Evolutionary conservation across 1,284 basidiomycete species (phyloP).

Genomic region (Cutaneotrichosporon sp.): DNA sequence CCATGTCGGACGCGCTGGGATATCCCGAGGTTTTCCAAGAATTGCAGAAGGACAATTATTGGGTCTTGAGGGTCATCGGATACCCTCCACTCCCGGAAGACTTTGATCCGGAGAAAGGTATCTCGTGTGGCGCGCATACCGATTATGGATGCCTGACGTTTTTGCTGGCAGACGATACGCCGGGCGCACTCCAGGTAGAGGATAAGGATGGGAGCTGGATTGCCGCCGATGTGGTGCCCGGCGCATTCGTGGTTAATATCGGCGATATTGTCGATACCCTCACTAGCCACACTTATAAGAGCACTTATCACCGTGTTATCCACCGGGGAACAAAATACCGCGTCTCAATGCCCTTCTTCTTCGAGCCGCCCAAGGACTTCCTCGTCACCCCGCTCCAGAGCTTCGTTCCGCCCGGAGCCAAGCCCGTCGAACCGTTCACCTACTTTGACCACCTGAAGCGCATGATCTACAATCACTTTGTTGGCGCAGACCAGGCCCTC

Average conservation of each 20-base stretch:
- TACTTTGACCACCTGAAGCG: conserved; percentile 10
- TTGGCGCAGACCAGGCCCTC: neutral
- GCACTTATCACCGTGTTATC: conserved; percentile 40
- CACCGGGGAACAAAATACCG: conserved; percentile 34
- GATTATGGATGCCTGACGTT: conserved; percentile 90
- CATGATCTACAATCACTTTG: conserved; percentile 10
- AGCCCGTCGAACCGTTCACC: conserved; percentile 3
- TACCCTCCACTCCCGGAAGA: conserved; percentile 76
- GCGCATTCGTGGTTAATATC: conserved; percentile 69
- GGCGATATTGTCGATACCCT: conserved; percentile 58
- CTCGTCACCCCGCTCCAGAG: conserved; percentile 1
- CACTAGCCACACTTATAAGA: conserved; percentile 38
- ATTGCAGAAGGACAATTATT: conserved; percentile 5
- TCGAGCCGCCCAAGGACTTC: conserved; percentile 31
- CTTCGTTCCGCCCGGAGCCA: neutral
- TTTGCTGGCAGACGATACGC: conserved; percentile 73
- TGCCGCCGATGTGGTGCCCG: conserved; percentile 67
- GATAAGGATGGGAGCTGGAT: conserved; percentile 64
- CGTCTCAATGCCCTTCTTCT: conserved; percentile 43
- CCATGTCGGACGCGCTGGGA: conserved; percentile 74
- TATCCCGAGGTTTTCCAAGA: conserved; percentile 5
- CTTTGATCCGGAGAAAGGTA: conserved; percentile 60
- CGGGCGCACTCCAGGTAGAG: conserved; percentile 56
- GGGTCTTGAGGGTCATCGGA: conserved; percentile 61
- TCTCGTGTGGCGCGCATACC: conserved; percentile 85